Evolutionary conservation across 352 stramenopile genomes (phyloP).

Genomic region (Pythium sukuiense): DNA sequence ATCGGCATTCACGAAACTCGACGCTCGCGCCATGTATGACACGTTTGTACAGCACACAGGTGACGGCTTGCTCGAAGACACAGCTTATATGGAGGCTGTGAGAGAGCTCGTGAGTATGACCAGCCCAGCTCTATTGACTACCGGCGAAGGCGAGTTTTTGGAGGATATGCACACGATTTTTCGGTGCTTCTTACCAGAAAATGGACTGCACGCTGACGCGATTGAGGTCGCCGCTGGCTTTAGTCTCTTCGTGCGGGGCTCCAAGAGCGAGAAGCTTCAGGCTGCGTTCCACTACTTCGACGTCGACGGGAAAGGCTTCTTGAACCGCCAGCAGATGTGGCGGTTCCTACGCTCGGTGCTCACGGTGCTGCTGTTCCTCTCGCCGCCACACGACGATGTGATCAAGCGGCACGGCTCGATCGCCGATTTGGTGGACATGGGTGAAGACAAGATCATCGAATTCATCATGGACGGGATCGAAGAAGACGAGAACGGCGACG

Average conservation of each 20-base stretch:
- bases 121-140: constrained; percentile 63
- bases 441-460: constrained; percentile 79
- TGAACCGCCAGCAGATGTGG: constrained; percentile 84
- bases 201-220: constrained; percentile 65
- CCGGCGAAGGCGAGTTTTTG: constrained; percentile 76
- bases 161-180: constrained; percentile 81
- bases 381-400: constrained; percentile 56
- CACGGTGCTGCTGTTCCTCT: constrained; percentile 73
- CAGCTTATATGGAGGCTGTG: constrained; percentile 79
- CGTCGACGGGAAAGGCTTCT: constrained; percentile 70
- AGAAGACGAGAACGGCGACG: constrained; percentile 29
- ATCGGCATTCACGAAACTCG: constrained; percentile 71
- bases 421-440: constrained; percentile 72
- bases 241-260: constrained; percentile 77
- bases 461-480: constrained; percentile 67
- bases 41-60: constrained; percentile 86
- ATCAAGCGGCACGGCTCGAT: constrained; percentile 63
- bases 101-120: constrained; percentile 83
- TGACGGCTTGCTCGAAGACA: constrained; percentile 79
- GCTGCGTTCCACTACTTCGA: constrained; percentile 87
- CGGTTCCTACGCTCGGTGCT: constrained; percentile 81
- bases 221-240: constrained; percentile 85
- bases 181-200: constrained; percentile 64
- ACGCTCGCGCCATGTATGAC: constrained; percentile 78
- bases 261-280: constrained; percentile 86